A percentile compares a stretch with the other conserved stretches of the same genome.
phyloP scores from a whole-genome alignment of 2,329 filamentous ascomycete species.

The Phoma sp. region DNA sequence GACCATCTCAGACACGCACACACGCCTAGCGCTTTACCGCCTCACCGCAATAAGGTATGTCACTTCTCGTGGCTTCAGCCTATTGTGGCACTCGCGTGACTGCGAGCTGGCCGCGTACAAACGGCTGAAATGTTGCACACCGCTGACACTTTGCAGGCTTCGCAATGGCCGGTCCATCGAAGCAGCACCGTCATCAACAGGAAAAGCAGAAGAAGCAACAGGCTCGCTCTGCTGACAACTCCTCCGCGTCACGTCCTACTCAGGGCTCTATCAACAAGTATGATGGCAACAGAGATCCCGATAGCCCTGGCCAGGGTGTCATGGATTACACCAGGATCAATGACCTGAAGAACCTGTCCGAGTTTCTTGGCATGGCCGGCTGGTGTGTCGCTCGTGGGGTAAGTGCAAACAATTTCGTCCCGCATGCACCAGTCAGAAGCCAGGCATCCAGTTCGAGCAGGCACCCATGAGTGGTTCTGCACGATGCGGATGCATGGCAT shows the following conservation, averaged over 20 bases:
- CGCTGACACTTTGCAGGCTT: conserved; percentile 29
- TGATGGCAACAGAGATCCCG: conserved; percentile 46
- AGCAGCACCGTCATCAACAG: conserved; percentile 42
- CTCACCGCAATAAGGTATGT: conserved; percentile 23
- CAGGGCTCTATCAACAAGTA: conserved; percentile 37
- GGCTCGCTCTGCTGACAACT: conserved; percentile 34
- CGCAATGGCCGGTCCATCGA: conserved; percentile 48
- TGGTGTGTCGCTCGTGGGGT: conserved; percentile 47
- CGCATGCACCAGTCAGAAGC: background rate
- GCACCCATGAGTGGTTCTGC: no score
- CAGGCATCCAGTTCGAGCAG: no score
- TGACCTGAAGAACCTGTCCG: conserved; percentile 46
- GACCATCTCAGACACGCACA: conserved; percentile 20
- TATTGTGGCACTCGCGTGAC: no score
- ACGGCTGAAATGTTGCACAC: background rate
- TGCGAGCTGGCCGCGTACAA: no score
- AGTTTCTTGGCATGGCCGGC: conserved; percentile 42
- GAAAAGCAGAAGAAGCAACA: conserved; percentile 21
- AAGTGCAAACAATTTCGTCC: conserved; percentile 32
- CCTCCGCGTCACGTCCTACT: conserved; percentile 33
- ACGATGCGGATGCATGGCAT: conserved; percentile 26
- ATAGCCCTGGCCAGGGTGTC: background rate
- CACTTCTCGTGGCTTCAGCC: background rate
- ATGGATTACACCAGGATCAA: conserved; percentile 34
- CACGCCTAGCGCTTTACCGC: conserved; percentile 4